Base-by-base conservation (phyloP, 176 grass and related monocot species). In the Oryza glumipatula region DNA sequence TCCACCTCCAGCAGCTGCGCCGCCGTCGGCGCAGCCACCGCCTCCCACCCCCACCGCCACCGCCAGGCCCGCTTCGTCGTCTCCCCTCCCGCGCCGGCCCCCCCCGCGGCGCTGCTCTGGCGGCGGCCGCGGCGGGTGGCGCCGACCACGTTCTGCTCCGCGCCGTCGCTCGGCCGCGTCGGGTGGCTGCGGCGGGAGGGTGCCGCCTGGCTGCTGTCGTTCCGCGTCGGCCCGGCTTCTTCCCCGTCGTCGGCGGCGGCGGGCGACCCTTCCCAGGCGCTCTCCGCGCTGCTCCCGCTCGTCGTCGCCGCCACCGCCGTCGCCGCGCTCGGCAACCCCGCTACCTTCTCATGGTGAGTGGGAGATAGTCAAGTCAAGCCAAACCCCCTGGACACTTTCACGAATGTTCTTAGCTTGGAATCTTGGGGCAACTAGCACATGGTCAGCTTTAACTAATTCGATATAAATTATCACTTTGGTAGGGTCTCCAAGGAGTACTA, bases 401-500 rank as follows among this genome's bases (percentile, higher is more conserved):
- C 48, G 67, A 76, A 79, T 47, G 51, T 82, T 86, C 65, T n/a
- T 79, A 4, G 65, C 38, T 73, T 75, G 10, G 33, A 80, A 66
- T 67, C 30, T 76, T 84, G 63, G 63, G 73, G 16, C n/a, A 41
- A 48, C 65, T 22, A 70, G 23, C 73, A 13, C 47, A 68, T 71
- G 24, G 69, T 54, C 51, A 54, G 0, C 36, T n/a, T 81, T 86
- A n/a, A 47, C 19, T 82, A 41, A 67, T 73, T 66, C 21, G 2
- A 6, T 21, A 56, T 24, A n/a, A 67, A 58, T 4, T 38, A 6
- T 69, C 56, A 9, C 56, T 60, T 39, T 21, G 30, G 2, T 30
- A 89, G 95, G 95, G 95, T 97, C 81, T 93, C 92, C 45, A 92
- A 97, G 76, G 92, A 97, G 65, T 94, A 91, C 58, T 97, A 97